Base-by-base conservation (phyloP, 2,329 filamentous ascomycete genomes). In the Diaporthe caulivora region DNA sequence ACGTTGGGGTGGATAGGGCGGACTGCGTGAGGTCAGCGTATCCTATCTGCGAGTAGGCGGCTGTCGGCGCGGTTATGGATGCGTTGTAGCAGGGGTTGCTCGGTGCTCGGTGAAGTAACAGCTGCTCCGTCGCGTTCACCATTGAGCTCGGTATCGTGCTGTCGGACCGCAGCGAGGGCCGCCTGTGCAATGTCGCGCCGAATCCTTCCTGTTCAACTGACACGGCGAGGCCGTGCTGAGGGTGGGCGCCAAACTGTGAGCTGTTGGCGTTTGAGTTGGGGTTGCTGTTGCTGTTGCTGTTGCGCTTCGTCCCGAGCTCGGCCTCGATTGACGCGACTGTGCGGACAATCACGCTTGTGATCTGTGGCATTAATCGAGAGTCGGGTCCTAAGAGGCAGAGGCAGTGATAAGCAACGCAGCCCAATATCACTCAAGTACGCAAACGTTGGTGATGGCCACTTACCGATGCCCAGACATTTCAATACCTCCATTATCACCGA, bases 391-490 rank as follows among this genome's bases (percentile, higher is more conserved):
- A 37, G 9, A 17, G 42, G 37, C 72, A 21, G 34, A n/a, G n/a
- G n/a, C n/a, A n/a, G n/a, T n/a, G n/a, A n/a, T n/a, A n/a, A n/a
- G n/a, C n/a, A n/a, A n/a, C n/a, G n/a, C n/a, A n/a, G n/a, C n/a
- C n/a, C n/a, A n/a, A n/a, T n/a, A n/a, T n/a, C n/a, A n/a, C n/a
- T n/a, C n/a, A n/a, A n/a, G n/a, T n/a, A n/a, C n/a, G n/a, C n/a
- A n/a, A n/a, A n/a, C n/a, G n/a, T n/a, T n/a, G n/a, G n/a, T n/a
- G 13, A 18, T 2, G 11, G 44, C 11, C 3, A 49, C 87, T 81
- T 85, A 93, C 93, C 92, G 54, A 94, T 83, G n/a, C 93, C 92
- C 54, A 94, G 82, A n/a, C 94, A 83, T 51, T 85, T 84, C 26
- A 91, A 90, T 60, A 92, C 90, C 72, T 94, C 92, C 37, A 87